Conservation (phyloP, 345 rosid species). For the Corchorus olitorius region DNA sequence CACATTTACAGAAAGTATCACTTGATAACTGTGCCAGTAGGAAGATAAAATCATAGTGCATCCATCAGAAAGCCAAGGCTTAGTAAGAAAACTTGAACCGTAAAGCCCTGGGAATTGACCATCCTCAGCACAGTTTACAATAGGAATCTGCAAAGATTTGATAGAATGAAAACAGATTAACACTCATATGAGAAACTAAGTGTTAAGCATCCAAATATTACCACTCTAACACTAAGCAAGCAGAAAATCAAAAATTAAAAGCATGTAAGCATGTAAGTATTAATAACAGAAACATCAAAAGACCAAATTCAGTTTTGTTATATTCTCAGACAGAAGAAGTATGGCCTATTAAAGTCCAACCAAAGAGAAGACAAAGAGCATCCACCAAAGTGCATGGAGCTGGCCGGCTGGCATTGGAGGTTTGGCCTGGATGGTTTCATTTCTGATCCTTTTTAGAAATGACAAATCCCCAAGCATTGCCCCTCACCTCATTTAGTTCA, state of each 20-base stretch:
- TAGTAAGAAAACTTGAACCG: conserved; percentile 42
- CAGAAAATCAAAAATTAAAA: neutral
- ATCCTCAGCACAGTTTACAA: conserved; percentile 65
- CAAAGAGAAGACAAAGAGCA: neutral
- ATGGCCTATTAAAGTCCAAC: conserved; percentile 1
- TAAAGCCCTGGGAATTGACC: conserved; percentile 93
- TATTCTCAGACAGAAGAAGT: neutral
- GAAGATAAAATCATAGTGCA: conserved; percentile 74
- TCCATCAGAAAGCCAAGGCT: conserved; percentile 96
- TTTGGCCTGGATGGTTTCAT: neutral
- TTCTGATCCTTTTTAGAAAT: neutral
- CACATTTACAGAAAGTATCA: conserved; percentile 64
- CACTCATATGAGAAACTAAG: neutral
- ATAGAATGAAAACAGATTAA: conserved; percentile 10
- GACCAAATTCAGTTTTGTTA: neutral
- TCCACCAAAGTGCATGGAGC: neutral
- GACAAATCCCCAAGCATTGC: neutral
- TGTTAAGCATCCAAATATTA: too few relatives aligned
- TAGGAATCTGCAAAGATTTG: conserved; percentile 58
- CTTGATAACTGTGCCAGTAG: conserved; percentile 71
- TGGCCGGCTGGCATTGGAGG: neutral
- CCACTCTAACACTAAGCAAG: neutral
- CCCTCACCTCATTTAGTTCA: neutral
- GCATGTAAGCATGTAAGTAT: neutral
- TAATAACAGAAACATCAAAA: too few relatives aligned